A percentile compares a stretch with the other conserved stretches of the same genome.
Evolutionary conservation across 768 basidiomycete genomes (phyloP).

Genomic region (Leccinellum albellum): DNA sequence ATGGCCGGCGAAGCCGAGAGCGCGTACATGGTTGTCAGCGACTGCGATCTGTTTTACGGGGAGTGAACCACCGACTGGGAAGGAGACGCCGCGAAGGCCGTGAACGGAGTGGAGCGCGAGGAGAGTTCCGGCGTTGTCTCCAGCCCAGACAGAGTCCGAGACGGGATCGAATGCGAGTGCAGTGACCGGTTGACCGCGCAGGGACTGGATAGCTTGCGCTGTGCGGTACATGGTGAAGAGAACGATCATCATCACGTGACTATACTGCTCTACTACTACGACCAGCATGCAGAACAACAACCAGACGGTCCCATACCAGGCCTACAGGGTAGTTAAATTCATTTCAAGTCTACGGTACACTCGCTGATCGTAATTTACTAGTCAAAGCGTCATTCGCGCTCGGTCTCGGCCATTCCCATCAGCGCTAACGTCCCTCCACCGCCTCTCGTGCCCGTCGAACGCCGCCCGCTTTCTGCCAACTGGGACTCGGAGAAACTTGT

Average conservation of each 20-base stretch:
- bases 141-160: conserved; percentile 87
- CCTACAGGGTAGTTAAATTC: conserved; percentile 38
- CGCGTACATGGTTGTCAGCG: conserved; percentile 77
- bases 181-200: conserved; percentile 50
- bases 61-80: conserved; percentile 64
- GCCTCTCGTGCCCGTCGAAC: neutral
- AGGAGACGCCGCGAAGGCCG: conserved; percentile 67
- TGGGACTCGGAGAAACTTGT: conserved; percentile 22
- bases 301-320: conserved; percentile 45
- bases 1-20: conserved; percentile 52
- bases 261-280: neutral
- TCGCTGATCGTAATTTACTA: conserved; percentile 15
- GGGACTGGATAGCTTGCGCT: conserved; percentile 11
- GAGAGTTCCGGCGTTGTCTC: conserved; percentile 67
- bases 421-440: conserved; percentile 25
- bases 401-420: conserved; percentile 29
- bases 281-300: conserved; percentile 4
- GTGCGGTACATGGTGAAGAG: conserved; percentile 21
- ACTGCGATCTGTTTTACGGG: conserved; percentile 71
- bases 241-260: conserved; percentile 16
- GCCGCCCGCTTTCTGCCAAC: conserved; percentile 13
- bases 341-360: rapidly evolving
- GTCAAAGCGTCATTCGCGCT: conserved; percentile 49
- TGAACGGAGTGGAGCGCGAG: conserved; percentile 61
- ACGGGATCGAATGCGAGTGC: conserved; percentile 87